Conservation (phyloP, 2,329 filamentous ascomycete species). For the Ilyonectria sp. region DNA sequence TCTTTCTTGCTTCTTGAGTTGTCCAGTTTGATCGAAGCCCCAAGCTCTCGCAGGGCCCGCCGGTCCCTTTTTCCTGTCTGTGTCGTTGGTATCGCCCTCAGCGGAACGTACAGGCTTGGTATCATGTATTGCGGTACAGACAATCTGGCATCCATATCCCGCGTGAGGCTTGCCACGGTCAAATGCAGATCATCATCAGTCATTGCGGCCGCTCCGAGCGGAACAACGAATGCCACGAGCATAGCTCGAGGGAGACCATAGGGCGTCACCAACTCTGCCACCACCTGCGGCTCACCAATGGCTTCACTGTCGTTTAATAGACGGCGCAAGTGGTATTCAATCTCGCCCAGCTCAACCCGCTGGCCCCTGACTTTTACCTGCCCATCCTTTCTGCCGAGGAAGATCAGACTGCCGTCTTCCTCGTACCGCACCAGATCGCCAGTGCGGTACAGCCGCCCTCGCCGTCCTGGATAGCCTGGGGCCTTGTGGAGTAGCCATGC, state of each 20-base stretch:
- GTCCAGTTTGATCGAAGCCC: conserved; percentile 6
- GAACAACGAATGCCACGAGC: conserved; percentile 3
- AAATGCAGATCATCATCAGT: conserved; percentile 8
- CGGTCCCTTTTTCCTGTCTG: conserved; percentile 34
- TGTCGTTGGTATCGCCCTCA: conserved; percentile 30
- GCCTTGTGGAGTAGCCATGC: conserved; percentile 5
- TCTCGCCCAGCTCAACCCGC: conserved; percentile 60
- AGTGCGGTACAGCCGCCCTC: conserved; percentile 57
- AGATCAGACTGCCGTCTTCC: conserved; percentile 56
- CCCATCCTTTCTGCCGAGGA: conserved; percentile 66
- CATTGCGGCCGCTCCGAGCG: neutral
- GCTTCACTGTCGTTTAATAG: conserved; percentile 2
- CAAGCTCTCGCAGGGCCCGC: conserved; percentile 12
- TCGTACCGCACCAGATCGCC: conserved; percentile 61
- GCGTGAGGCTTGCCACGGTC: conserved; percentile 9
- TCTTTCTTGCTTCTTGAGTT: too few relatives aligned
- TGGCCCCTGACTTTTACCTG: conserved; percentile 72
- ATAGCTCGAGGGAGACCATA: conserved; percentile 12
- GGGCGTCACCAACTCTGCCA: conserved; percentile 5
- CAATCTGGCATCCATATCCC: conserved; percentile 3
- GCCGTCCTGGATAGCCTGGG: conserved; percentile 1
- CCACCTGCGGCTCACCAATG: conserved; percentile 16
- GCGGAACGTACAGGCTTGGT: conserved; percentile 30
- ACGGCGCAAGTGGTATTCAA: conserved; percentile 35
- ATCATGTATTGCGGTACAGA: conserved; percentile 37